Evolutionary conservation across 208 protist genomes (phyloP), one percentile per base, ranked within the genome.

Genomic region (Leishmania martiniquensis): DNA sequence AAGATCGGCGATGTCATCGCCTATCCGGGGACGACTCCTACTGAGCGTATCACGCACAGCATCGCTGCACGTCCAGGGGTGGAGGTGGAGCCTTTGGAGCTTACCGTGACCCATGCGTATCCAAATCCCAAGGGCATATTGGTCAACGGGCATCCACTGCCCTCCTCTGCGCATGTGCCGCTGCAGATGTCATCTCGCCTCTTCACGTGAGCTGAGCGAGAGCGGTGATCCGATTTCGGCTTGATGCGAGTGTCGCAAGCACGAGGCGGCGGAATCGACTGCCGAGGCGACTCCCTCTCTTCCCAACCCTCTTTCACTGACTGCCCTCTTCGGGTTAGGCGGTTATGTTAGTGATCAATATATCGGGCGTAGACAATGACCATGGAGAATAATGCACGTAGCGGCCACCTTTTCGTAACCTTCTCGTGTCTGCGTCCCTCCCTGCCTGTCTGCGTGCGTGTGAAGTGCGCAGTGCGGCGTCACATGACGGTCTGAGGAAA

Each of bases 121-220:
- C 80, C 84, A 4, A 87, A 89, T 55, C 51, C 83, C 5, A 82
- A 87, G 32, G 78, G 66, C 20, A 80, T 93, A 34, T 60, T 92
- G 37, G 63, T 97, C 9, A 97, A 97, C 65, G 89, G 85, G 5
- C 75, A 85, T 25, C 83, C 86, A 6, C 75, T 97, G 59, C 85
- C 90, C 10, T 37, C 73, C 13, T 82, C 72, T 29, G 83, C 85
- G 57, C 77, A 78, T 44, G 85, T 88, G 44, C 76, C 87, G 22
- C 84, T 94, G 37, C 90, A 89, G 54, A 86, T 97, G 74, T 91
- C 88, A 1, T 95, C 93, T 57, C 84, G 91, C 39, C 77, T 97
- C 29, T 97, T 97, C 81, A 82, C 91, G 15, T 97, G 72, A 76
- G 55, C 34, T 69, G 25, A 49, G 42, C 42, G 42, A 69, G 22